phyloP scores from a whole-genome alignment of 129 eudicot species.

The Escallonia herrerae region DNA sequence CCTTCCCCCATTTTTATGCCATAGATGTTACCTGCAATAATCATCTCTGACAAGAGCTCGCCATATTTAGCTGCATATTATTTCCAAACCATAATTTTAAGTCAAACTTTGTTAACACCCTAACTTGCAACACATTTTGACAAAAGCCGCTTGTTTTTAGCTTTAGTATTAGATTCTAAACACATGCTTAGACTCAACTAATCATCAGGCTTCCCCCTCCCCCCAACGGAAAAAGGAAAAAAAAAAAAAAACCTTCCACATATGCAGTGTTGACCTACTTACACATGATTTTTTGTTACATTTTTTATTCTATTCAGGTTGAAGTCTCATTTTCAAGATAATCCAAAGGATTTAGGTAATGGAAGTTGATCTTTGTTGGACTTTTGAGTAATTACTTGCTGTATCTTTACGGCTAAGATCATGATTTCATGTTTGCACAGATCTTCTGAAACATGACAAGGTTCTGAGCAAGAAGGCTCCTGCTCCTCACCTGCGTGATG shows the following conservation, averaged over 20 bases:
- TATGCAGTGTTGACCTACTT: background rate
- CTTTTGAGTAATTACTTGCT: background rate
- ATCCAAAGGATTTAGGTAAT: conserved; percentile 90
- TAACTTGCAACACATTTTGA: too few species aligned
- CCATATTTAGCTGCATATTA: too few species aligned
- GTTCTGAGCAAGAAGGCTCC: conserved; percentile 85
- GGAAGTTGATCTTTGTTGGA: background rate
- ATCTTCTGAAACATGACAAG: conserved; percentile 92
- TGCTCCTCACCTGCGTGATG: conserved; percentile 73
- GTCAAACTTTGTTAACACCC: too few species aligned
- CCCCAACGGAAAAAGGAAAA: too few species aligned
- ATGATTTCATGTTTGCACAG: conserved; percentile 23
- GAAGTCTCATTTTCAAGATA: conserved; percentile 92
- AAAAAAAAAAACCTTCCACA: background rate
- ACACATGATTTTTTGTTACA: background rate
- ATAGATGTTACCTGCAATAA: too few species aligned
- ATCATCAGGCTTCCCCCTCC: too few species aligned
- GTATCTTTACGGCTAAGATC: background rate
- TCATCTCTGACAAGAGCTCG: too few species aligned
- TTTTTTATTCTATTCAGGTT: conserved; percentile 38
- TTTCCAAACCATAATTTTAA: too few species aligned
- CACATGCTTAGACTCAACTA: too few species aligned
- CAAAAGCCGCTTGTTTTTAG: too few species aligned
- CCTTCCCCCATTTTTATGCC: too few species aligned
- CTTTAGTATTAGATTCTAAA: too few species aligned